Evolutionary conservation across 2,329 filamentous ascomycete species (phyloP), one percentile per base, ranked within the genome.

Genomic region (Colletotrichum sp.): DNA sequence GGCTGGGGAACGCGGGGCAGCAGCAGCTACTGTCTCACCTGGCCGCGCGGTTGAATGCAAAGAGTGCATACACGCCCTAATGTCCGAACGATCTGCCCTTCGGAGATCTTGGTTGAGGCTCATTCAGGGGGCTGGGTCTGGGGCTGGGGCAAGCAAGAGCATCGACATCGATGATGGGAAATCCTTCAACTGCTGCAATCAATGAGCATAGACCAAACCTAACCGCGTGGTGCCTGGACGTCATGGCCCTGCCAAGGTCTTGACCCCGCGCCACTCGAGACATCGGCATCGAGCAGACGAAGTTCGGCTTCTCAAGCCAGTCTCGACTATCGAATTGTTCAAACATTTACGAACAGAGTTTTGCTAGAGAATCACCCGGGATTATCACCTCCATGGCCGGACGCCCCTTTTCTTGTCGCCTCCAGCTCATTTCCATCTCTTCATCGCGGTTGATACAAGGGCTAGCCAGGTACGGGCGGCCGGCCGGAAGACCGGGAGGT

Each of bases 401-500:
- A 68, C 66, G 66, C 66, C 48, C 26, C 32, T 18, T n/a, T 24
- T 34, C 15, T 32, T 52, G 9, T 26, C 16, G 9, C 55, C n/a
- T 60, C 39, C 13, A 18, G 39, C 52, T 60, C 55, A 26, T 18
- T 21, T 60, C 18, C 30, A 18, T 52, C 21, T 66, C 39, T 52
- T 39, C n/a, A 30, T 28, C 61, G 39, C 24, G 39, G 34, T 73
- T n/a, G 7, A 21, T 59, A 34, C 72, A 39, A 63, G 68, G 72
- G 55, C 63, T 32, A 57, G 55, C 63, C 72, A 67, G 69, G 72
- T 32, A 72, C 52, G 52, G 59, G 24, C 61, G 61, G 72, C 32
- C 43, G 72, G 60, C 60, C 71, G 72, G 68, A 67, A 72, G 72
- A 26, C 48, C 72, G 72, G 72, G 34, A 71, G 66, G 43, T 66